A percentile compares a stretch with the other conserved stretches of the same genome.
Evolutionary conservation across 208 protist species (phyloP).

Genomic region (Leptomonas seymouri): DNA sequence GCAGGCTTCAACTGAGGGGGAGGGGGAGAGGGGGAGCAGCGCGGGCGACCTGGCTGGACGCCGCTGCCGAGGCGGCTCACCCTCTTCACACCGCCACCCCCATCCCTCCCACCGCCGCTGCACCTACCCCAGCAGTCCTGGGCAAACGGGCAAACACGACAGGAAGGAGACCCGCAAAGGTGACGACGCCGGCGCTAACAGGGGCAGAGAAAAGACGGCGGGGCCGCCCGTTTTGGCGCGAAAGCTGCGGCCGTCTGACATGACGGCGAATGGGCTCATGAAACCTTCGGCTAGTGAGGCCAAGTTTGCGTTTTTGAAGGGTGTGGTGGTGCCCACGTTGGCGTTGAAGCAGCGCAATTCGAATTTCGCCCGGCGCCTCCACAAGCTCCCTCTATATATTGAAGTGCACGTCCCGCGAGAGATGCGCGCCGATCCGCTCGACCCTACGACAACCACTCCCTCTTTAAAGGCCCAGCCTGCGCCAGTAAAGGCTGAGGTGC

Average conservation of each 20-base stretch:
- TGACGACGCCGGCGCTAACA: too few species aligned
- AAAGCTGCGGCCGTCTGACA: background rate
- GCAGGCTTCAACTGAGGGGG: background rate
- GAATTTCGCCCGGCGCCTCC: background rate
- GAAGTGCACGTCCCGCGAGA: slow-evolving; percentile 20
- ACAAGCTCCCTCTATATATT: slow-evolving; percentile 13
- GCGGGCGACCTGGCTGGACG: background rate
- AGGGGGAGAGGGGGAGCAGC: background rate
- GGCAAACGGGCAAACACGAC: background rate
- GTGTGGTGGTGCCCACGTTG: slow-evolving; percentile 35
- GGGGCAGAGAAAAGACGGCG: background rate
- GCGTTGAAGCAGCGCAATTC: slow-evolving; percentile 41
- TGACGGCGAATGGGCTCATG: slow-evolving; percentile 8
- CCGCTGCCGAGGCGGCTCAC: background rate
- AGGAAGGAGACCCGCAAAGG: background rate
- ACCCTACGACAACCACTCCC: background rate
- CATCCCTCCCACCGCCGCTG: background rate
- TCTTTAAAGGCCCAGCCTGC: background rate
- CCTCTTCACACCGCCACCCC: background rate
- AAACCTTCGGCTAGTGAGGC: background rate
- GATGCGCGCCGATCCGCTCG: slow-evolving; percentile 16
- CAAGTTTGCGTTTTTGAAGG: slow-evolving; percentile 44
- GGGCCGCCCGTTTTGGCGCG: background rate
- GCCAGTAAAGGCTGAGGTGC: background rate
- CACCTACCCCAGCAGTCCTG: background rate